Percentiles rank a stretch among this genome's conserved stretches.
These are phyloP conservation scores for Cryoendolithus antarcticus DNA, from an alignment of 2,329 filamentous ascomycete species.

Conservation along the genomic window DNA sequence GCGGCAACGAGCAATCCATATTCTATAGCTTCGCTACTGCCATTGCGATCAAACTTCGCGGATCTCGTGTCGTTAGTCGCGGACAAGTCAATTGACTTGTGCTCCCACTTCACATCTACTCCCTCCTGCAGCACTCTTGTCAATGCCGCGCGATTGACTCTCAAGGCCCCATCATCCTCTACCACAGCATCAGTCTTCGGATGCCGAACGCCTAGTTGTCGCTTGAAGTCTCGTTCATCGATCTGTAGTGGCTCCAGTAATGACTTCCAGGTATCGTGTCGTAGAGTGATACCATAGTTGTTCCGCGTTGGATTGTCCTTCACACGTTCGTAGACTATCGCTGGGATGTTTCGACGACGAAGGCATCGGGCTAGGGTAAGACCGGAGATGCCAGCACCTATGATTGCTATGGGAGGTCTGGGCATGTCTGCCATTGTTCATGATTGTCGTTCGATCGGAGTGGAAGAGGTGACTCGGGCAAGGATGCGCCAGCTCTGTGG, in stretches of 20 bases:
- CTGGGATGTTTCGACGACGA: slow-evolving; percentile 19
- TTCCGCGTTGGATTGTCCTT: slow-evolving; percentile 10
- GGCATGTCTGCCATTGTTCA: slow-evolving; percentile 44
- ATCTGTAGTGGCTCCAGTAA: slow-evolving; percentile 23
- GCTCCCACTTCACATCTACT: slow-evolving; percentile 25
- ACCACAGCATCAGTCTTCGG: slow-evolving; percentile 11
- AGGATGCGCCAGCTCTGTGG: no score
- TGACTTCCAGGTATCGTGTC: slow-evolving; percentile 20
- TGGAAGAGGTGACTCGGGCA: no score
- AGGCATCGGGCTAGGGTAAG: slow-evolving; percentile 29
- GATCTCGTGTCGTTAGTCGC: slow-evolving; percentile 1
- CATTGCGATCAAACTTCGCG: slow-evolving; percentile 3
- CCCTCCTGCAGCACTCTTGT: slow-evolving; percentile 25
- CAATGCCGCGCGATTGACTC: slow-evolving; percentile 25
- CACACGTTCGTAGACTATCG: slow-evolving; percentile 24
- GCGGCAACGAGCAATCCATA: slow-evolving; percentile 21
- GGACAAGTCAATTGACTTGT: slow-evolving; percentile 10
- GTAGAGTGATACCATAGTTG: slow-evolving; percentile 29
- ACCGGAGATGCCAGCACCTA: slow-evolving; percentile 36
- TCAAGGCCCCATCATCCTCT: slow-evolving; percentile 14
- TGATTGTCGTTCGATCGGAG: no score
- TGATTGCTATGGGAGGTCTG: slow-evolving; percentile 27
- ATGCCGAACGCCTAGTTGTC: slow-evolving; percentile 18
- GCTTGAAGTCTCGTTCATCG: slow-evolving; percentile 21
- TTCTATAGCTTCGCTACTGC: neutral